Evolutionary conservation across 768 basidiomycete genomes (phyloP).

Genomic region (Tulasnella sp.): DNA sequence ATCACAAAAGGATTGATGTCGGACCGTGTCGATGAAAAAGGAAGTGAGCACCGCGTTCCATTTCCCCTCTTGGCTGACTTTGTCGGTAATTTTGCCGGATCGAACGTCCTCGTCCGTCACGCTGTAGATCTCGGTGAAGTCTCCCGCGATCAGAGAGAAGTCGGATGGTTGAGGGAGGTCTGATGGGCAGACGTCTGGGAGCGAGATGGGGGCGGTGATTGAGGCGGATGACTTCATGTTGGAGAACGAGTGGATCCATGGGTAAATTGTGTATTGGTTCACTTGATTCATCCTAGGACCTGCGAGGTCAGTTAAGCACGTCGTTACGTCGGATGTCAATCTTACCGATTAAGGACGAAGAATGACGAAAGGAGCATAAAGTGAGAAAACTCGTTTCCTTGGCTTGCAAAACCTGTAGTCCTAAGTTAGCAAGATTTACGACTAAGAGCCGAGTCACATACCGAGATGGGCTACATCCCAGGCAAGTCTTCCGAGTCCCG

Average conservation of each 20-base stretch:
- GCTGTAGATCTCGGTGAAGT: constrained; percentile 90
- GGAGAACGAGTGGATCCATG: constrained; percentile 87
- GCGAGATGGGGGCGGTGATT: constrained; percentile 53
- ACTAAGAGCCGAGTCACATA: constrained; percentile 21
- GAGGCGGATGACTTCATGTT: constrained; percentile 51
- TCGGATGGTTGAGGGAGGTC: constrained; percentile 50
- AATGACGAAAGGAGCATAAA: constrained; percentile 89
- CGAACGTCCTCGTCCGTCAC: constrained; percentile 23
- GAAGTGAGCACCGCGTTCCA: constrained; percentile 92
- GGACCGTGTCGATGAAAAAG: constrained; percentile 93
- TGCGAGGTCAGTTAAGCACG: background rate
- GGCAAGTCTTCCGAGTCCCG: constrained; percentile 78
- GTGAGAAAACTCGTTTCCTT: constrained; percentile 93
- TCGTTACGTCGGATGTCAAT: no score
- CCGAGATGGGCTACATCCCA: constrained; percentile 79
- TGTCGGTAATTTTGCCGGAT: constrained; percentile 27
- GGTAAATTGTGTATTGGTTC: constrained; percentile 67
- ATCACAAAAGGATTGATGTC: constrained; percentile 16
- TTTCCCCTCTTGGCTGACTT: constrained; percentile 57
- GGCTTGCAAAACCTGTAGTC: constrained; percentile 66
- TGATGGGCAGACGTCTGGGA: constrained; percentile 79
- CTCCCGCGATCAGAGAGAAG: constrained; percentile 83
- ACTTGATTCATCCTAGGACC: constrained; percentile 47
- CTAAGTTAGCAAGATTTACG: background rate
- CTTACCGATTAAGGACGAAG: constrained; percentile 68